Evolutionary conservation across 75 land plant genomes (phyloP).

Genomic region (Ceratopteris richardii): DNA sequence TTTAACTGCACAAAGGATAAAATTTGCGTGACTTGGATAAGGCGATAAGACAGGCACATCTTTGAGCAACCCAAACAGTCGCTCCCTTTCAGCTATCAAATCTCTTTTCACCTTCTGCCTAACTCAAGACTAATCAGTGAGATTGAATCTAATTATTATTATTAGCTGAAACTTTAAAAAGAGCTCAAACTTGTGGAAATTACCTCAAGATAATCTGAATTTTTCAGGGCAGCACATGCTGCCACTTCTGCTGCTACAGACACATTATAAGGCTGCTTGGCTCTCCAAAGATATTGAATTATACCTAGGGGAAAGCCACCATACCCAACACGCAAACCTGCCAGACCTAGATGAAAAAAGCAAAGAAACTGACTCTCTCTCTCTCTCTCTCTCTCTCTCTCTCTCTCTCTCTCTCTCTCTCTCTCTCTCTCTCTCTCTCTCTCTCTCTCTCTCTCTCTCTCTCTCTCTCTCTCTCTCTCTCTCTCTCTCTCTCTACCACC

Average conservation of each 20-base stretch:
- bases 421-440: no score
- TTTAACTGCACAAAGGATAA: constrained; percentile 86
- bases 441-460: no score
- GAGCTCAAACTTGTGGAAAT: neutral
- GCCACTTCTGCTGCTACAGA: constrained; percentile 98
- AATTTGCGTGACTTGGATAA: constrained; percentile 88
- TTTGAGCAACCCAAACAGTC: constrained; percentile 63
- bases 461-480: no score
- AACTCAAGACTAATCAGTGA: neutral
- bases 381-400: no score
- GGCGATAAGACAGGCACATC: constrained; percentile 74
- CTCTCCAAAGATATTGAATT: constrained; percentile 89
- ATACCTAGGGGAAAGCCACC: constrained; percentile 90
- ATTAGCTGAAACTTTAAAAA: neutral
- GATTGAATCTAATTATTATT: neutral
- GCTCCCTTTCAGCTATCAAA: constrained; percentile 66
- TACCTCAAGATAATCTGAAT: constrained; percentile 83
- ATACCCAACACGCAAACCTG: constrained; percentile 94
- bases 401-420: no score
- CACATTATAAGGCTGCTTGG: constrained; percentile 98
- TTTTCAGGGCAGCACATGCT: constrained; percentile 91
- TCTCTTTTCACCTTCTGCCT: constrained; percentile 69
- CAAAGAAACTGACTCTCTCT: no score
- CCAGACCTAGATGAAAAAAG: constrained; percentile 73
- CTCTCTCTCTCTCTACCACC: no score